phyloP scores from a whole-genome alignment of 768 basidiomycete species.

The Phaeolepiota aurea region DNA sequence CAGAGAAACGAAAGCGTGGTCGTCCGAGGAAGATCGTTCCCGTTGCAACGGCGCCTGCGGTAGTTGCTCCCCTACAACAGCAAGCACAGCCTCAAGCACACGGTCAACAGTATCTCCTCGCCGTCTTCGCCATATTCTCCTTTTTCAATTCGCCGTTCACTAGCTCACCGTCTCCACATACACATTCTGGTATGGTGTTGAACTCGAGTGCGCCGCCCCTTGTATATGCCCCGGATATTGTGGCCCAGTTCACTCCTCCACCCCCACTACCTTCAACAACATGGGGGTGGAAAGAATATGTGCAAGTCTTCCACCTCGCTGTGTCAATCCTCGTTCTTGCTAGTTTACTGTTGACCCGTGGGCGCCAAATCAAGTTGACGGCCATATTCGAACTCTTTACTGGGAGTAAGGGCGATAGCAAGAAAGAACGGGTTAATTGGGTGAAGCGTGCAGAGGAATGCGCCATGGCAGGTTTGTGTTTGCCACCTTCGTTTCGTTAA shows the following conservation, averaged over 20 bases:
- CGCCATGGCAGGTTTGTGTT: conserved; percentile 21
- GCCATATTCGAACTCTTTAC: too few relatives aligned
- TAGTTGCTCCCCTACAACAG: conserved; percentile 7
- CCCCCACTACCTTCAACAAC: conserved; percentile 13
- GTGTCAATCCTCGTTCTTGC: conserved; percentile 58
- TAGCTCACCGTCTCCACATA: conserved; percentile 32
- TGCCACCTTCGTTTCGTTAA: conserved; percentile 2
- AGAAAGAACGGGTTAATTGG: conserved; percentile 14
- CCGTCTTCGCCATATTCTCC: conserved; percentile 77
- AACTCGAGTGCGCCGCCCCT: conserved; percentile 24
- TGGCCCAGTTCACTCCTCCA: conserved; percentile 17
- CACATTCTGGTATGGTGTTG: conserved; percentile 54
- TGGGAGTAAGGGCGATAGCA: conserved; percentile 4
- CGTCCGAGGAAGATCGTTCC: conserved; percentile 67
- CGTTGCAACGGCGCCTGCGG: conserved; percentile 26
- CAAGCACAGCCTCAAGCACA: conserved; percentile 4
- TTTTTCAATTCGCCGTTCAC: conserved; percentile 75
- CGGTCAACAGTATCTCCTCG: conserved; percentile 65
- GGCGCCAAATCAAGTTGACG: too few relatives aligned
- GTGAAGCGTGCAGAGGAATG: conserved; percentile 20
- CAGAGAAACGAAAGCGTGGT: conserved; percentile 81
- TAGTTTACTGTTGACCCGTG: conserved; percentile 36
- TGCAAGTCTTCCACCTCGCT: conserved; percentile 60
- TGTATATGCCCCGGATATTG: conserved; percentile 23
- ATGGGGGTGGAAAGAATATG: conserved; percentile 42